phyloP scores from a whole-genome alignment of 2,329 filamentous ascomycete genomes.

The Westerdykella ornata region DNA sequence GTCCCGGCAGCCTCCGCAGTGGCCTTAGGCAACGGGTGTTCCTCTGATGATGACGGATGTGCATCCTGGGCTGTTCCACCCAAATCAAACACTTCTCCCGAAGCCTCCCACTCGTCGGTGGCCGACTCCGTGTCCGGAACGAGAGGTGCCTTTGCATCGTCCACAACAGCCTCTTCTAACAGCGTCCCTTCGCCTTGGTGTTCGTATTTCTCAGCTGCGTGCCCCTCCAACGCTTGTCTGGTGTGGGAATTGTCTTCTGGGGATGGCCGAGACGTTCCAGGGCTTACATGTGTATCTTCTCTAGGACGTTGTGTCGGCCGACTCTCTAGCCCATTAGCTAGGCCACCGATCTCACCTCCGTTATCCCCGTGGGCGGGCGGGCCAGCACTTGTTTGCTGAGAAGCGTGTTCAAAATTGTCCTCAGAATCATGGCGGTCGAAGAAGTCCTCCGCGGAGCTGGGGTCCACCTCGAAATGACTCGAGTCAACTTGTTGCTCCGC shows the following conservation, averaged over 20 bases:
- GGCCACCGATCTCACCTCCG: slow-evolving; percentile 9
- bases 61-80: slow-evolving; percentile 21
- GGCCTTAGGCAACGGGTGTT: slow-evolving; percentile 15
- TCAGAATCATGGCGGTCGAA: slow-evolving; percentile 26
- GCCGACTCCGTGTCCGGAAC: slow-evolving; percentile 38
- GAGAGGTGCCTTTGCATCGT: slow-evolving; percentile 38
- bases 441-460: slow-evolving; percentile 31
- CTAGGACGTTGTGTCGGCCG: slow-evolving; percentile 9
- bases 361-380: slow-evolving; percentile 3
- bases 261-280: slow-evolving; percentile 1
- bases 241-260: neutral
- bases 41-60: slow-evolving; percentile 3
- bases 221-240: slow-evolving; percentile 10
- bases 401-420: slow-evolving; percentile 5
- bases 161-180: slow-evolving; percentile 42
- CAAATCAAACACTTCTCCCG: slow-evolving; percentile 29
- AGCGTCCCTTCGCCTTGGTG: slow-evolving; percentile 42
- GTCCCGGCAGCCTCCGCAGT: slow-evolving; percentile 25
- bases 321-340: slow-evolving; percentile 12
- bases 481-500: neutral
- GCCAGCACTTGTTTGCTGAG: slow-evolving; percentile 3
- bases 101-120: slow-evolving; percentile 26
- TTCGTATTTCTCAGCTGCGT: slow-evolving; percentile 38
- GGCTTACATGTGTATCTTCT: slow-evolving; percentile 9
- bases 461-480: slow-evolving; percentile 6